Percentiles rank a stretch among this genome's conserved stretches.
Evolutionary conservation across 352 stramenopile genomes (phyloP).

Genomic region (Phytophthora capsici): DNA sequence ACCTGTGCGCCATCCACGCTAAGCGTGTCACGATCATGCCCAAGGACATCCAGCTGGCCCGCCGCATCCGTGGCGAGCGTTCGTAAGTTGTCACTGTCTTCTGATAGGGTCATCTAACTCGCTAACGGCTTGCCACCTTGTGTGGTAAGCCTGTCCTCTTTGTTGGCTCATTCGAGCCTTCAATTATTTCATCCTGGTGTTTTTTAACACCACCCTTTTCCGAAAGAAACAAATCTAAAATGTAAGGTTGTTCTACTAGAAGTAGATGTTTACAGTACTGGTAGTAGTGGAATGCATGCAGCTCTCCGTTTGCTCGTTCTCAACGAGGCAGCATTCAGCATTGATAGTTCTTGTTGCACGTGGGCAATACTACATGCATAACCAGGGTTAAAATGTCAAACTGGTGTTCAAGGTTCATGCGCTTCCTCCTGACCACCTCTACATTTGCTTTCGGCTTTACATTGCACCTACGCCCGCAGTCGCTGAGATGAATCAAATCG

Average conservation of each 20-base stretch:
- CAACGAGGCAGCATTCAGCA: too few species aligned
- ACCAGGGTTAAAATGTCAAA: too few species aligned
- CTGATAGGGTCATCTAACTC: constrained; percentile 19
- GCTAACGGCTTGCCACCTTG: constrained; percentile 5
- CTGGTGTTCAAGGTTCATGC: too few species aligned
- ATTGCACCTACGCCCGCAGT: constrained; percentile 42
- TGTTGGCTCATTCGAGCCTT: constrained; percentile 19
- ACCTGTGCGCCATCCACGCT: constrained; percentile 94
- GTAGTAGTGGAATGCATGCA: neutral
- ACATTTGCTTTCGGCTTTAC: too few species aligned
- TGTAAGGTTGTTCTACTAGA: too few species aligned
- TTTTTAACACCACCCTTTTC: constrained; percentile 86
- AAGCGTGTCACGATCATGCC: constrained; percentile 96
- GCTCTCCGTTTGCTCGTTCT: too few species aligned
- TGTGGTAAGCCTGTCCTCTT: neutral
- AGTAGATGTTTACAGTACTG: too few species aligned
- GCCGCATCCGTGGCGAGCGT: constrained; percentile 91
- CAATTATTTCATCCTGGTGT: constrained; percentile 64
- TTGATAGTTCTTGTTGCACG: too few species aligned
- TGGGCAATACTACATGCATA: too few species aligned
- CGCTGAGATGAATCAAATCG: constrained; percentile 74
- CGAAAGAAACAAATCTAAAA: constrained; percentile 51
- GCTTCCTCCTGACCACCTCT: too few species aligned
- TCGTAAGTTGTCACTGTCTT: constrained; percentile 57
- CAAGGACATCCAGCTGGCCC: constrained; percentile 95